Percentiles rank a stretch among this genome's conserved stretches.
Evolutionary conservation across 106 monocot genomes (phyloP).

Genomic region (Dendrobium nobile): DNA sequence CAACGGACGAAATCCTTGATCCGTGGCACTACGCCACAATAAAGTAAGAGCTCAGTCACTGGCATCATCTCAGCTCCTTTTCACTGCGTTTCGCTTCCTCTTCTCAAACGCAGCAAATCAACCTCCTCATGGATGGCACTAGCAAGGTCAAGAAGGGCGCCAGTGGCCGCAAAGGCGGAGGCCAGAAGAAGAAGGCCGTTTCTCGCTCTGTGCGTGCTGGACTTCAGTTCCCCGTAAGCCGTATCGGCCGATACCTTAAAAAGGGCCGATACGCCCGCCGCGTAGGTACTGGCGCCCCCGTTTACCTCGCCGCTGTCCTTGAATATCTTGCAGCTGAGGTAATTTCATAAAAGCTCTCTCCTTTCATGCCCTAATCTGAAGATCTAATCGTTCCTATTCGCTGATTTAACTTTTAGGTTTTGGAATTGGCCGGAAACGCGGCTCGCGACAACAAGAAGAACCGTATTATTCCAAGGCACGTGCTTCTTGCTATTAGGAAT

Average conservation of each 20-base stretch:
- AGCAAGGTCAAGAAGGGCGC: constrained; percentile 23
- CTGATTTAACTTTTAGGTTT: background rate
- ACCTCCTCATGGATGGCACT: background rate
- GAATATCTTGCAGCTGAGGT: constrained; percentile 72
- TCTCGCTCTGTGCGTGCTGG: constrained; percentile 30
- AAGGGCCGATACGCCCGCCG: constrained; percentile 55
- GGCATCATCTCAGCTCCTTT: too few relatives aligned
- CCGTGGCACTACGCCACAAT: background rate
- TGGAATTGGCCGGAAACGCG: constrained; percentile 17
- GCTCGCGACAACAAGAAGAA: constrained; percentile 18
- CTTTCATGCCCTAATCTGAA: background rate
- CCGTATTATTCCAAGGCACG: constrained; percentile 5
- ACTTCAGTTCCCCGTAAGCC: constrained; percentile 36
- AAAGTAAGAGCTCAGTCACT: background rate
- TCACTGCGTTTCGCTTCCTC: too few relatives aligned
- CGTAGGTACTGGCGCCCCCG: constrained; percentile 54
- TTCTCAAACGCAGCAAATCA: too few relatives aligned
- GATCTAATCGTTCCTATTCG: constrained; percentile 15
- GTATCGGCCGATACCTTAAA: constrained; percentile 38
- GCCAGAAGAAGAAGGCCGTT: constrained; percentile 19
- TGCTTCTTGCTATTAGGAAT: constrained; percentile 14
- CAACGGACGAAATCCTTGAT: background rate
- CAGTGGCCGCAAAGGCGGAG: constrained; percentile 17
- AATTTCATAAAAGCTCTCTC: background rate
- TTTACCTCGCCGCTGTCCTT: constrained; percentile 63